Evolutionary conservation across 1,139 yeast genomes (phyloP).

Genomic region (Pneumocystis carinii): DNA sequence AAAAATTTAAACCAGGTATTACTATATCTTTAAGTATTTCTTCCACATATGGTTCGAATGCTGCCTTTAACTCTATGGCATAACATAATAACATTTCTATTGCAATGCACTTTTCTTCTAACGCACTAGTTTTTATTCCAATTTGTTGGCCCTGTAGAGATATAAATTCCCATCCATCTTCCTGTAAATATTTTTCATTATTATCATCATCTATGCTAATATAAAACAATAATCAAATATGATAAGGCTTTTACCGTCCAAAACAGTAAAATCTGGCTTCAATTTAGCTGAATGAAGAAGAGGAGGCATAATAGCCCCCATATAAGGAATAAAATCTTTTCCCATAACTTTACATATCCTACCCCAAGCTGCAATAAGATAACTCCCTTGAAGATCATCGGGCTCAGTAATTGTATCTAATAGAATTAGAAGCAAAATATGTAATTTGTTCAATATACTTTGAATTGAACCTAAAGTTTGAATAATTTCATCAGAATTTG

Average conservation of each 20-base stretch:
- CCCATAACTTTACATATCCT: slow-evolving; percentile 80
- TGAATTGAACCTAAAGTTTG: slow-evolving; percentile 64
- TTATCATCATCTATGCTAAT: slow-evolving; percentile 49
- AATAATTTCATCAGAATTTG: slow-evolving; percentile 62
- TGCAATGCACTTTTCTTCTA: slow-evolving; percentile 87
- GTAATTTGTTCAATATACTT: slow-evolving; percentile 11
- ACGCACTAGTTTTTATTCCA: slow-evolving; percentile 81
- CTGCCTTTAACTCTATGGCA: slow-evolving; percentile 69
- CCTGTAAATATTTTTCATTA: slow-evolving; percentile 61
- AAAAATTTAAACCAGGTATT: slow-evolving; percentile 77
- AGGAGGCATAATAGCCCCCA: slow-evolving; percentile 83
- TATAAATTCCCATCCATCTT: slow-evolving; percentile 92
- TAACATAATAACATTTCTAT: slow-evolving; percentile 79
- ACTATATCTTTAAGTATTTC: slow-evolving; percentile 69
- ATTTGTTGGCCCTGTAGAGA: slow-evolving; percentile 82
- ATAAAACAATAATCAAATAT: background rate
- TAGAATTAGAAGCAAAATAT: background rate
- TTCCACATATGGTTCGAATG: slow-evolving; percentile 68
- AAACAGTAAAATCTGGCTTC: slow-evolving; percentile 71
- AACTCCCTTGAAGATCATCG: slow-evolving; percentile 78
- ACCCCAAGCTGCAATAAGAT: slow-evolving; percentile 93
- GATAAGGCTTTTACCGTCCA: slow-evolving; percentile 30
- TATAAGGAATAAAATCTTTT: slow-evolving; percentile 69
- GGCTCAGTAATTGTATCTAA: slow-evolving; percentile 21
- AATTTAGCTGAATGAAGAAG: slow-evolving; percentile 72